phyloP scores from a whole-genome alignment of 2,329 filamentous ascomycete species.

The Fusarium buharicum region DNA sequence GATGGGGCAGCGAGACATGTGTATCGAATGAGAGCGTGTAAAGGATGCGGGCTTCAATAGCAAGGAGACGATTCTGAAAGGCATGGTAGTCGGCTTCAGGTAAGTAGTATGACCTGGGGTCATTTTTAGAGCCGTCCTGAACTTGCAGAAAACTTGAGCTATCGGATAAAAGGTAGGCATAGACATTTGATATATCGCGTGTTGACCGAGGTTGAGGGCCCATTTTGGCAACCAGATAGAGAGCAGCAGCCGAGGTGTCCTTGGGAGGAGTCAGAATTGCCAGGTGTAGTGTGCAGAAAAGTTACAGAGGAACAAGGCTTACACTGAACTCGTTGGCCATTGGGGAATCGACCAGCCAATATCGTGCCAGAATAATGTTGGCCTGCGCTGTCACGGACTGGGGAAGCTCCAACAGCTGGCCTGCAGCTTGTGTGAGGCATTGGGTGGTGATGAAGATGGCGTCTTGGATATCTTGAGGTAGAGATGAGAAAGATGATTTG shows the following conservation, averaged over 20 bases:
- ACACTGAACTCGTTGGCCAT: conserved; percentile 69
- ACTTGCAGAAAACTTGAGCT: conserved; percentile 65
- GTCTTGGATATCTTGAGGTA: conserved; percentile 77
- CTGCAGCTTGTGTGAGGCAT: conserved; percentile 79
- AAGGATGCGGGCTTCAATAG: conserved; percentile 81
- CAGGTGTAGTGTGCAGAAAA: not conserved
- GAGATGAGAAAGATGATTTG: conserved; percentile 63
- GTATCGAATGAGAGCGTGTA: conserved; percentile 82
- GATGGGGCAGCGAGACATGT: conserved; percentile 86
- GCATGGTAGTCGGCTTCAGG: conserved; percentile 77
- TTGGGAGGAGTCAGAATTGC: conserved; percentile 49
- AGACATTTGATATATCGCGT: conserved; percentile 85
- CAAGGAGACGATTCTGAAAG: conserved; percentile 72
- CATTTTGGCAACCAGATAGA: conserved; percentile 87
- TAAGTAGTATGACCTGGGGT: conserved; percentile 72
- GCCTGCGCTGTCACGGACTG: conserved; percentile 89
- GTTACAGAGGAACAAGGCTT: conserved; percentile 29
- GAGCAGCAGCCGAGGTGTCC: conserved; percentile 82
- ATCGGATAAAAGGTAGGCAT: conserved; percentile 78
- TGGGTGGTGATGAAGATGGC: conserved; percentile 77
- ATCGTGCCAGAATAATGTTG: conserved; percentile 82
- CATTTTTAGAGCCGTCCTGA: conserved; percentile 48
- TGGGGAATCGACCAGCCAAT: conserved; percentile 73
- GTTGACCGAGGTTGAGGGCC: conserved; percentile 80
- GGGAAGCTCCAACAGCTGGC: conserved; percentile 82